Conservation (phyloP, 441 rosid species). For the Syzygium syzygioides region DNA sequence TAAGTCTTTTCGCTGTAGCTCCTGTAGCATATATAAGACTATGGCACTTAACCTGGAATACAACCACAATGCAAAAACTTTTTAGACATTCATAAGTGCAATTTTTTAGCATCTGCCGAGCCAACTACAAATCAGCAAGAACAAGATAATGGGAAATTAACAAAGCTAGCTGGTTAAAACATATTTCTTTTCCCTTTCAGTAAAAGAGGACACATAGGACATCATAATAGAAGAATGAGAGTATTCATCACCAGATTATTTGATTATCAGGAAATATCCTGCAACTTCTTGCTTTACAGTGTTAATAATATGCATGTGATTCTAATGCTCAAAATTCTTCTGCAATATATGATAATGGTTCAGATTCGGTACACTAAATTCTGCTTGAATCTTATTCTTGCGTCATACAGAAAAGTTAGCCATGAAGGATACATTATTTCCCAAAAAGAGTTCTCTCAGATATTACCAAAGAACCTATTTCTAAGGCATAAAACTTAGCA, state of each 20-base stretch:
- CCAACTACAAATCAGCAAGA: background rate
- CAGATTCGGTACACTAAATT: background rate
- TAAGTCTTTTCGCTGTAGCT: constrained; percentile 84
- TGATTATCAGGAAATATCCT: background rate
- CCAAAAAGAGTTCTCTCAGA: background rate
- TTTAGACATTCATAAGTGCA: background rate
- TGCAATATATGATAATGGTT: background rate
- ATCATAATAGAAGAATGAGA: background rate
- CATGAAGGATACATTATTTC: background rate
- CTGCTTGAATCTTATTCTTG: background rate
- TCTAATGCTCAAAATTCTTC: background rate
- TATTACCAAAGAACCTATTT: background rate
- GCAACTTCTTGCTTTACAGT: background rate
- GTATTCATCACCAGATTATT: background rate
- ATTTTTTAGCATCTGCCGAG: background rate
- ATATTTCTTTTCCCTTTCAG: background rate
- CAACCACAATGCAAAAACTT: background rate
- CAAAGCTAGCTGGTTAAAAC: background rate
- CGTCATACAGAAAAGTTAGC: background rate
- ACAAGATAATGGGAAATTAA: background rate
- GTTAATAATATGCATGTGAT: background rate
- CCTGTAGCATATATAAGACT: constrained; percentile 87
- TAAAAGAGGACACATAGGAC: background rate
- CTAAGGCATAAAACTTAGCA: background rate
- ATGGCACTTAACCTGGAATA: constrained; percentile 75